Conservation (phyloP, 2,329 filamentous ascomycete genomes). For the Metarhizium brunneum region DNA sequence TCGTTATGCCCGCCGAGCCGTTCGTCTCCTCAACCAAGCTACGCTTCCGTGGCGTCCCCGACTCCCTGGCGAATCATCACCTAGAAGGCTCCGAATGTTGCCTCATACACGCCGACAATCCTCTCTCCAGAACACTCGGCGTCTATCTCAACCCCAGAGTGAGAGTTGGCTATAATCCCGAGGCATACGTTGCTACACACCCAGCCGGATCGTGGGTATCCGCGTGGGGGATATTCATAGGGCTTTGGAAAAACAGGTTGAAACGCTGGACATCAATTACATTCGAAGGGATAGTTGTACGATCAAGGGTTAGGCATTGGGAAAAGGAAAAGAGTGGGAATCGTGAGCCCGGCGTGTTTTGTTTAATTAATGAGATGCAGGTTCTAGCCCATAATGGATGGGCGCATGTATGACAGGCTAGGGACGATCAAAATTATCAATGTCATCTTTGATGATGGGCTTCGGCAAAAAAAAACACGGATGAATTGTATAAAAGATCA, state of each 20-base stretch:
- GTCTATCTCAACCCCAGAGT: slow-evolving; percentile 63
- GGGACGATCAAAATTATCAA: background rate
- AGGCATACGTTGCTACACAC: slow-evolving; percentile 42
- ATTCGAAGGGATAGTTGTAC: slow-evolving; percentile 24
- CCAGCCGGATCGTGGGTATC: slow-evolving; percentile 35
- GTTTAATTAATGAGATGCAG: slow-evolving; percentile 53
- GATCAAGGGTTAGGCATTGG: slow-evolving; percentile 29
- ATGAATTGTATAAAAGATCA: no score
- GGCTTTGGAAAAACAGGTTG: slow-evolving; percentile 50
- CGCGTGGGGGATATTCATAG: slow-evolving; percentile 36
- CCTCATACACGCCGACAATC: slow-evolving; percentile 65
- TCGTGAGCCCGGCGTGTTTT: slow-evolving; percentile 38
- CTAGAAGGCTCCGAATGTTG: slow-evolving; percentile 75
- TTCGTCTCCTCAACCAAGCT: slow-evolving; percentile 40
- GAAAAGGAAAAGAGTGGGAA: slow-evolving; percentile 23
- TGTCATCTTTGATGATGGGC: background rate
- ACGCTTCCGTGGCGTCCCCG: slow-evolving; percentile 54
- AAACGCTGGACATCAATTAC: slow-evolving; percentile 29
- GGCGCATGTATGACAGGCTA: slow-evolving; percentile 39
- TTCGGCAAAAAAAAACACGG: no score
- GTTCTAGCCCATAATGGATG: slow-evolving; percentile 48
- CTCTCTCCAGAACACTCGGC: slow-evolving; percentile 39
- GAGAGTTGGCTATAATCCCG: slow-evolving; percentile 52
- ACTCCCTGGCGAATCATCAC: slow-evolving; percentile 51
- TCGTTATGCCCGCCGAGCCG: slow-evolving; percentile 43